Evolutionary conservation across 2,329 filamentous ascomycete species (phyloP), one percentile per base, ranked within the genome.

Genomic region (Hypoxylon sp.): DNA sequence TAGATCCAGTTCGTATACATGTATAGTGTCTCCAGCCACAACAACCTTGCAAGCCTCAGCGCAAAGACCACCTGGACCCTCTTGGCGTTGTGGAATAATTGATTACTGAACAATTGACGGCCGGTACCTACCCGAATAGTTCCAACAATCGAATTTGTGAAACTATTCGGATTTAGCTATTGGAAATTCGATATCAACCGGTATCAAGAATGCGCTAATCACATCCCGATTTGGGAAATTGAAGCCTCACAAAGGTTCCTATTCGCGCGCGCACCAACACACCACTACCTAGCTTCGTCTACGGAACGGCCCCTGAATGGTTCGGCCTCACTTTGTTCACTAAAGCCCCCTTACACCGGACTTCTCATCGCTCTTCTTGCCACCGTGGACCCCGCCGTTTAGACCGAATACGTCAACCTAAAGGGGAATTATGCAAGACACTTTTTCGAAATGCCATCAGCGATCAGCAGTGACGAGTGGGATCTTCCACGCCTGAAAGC

Each of bases 401-500:
- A 57, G 51, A 59, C 52, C 44, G 53, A 61, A 27, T 29, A 50
- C 44, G 47, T 56, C 39, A 48, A 60, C 56, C 50, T 39, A 42
- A 55, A 57, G 37, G 32, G 46, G 50, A 63, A 63, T 47, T 47
- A 70, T 71, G 68, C 60, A 61, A 64, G 60, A 37, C 48, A 52
- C 37, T 29, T 42, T 54, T 24, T 63, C 67, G 50, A 62, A 44
- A 79, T 79, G 77, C 75, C 77, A 57, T 74, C 76, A 24, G 72
- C 68, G 13, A 67, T 72, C 53, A 71, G 72, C 61, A 71, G 73
- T 62, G 75, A 79, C 65, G 76, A 79, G 64, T 79, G 77, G 77
- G 77, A 79, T 67, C 72, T 79, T 47, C 77, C 77, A 67, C 75
- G 75, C 31, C 63, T 78, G 58, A 77, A 75, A 69, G 76, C 76